phyloP scores from a whole-genome alignment of 257 asterid species.

The Dorcoceras hygrometricum region DNA sequence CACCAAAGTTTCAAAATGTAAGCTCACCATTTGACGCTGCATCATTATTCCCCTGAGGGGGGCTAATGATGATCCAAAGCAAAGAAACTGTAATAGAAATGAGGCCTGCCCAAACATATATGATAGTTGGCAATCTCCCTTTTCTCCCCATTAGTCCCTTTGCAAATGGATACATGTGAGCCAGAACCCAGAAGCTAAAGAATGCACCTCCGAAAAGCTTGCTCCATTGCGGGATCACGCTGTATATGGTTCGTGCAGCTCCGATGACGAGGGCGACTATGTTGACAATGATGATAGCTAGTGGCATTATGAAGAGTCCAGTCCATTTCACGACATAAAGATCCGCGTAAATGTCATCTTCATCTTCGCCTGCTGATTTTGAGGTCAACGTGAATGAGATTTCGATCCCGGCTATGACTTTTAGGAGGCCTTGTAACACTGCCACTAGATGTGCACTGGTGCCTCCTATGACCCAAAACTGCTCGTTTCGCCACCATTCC shows the following conservation, averaged over 20 bases:
- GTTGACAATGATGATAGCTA: constrained; percentile 56
- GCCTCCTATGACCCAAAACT: constrained; percentile 95
- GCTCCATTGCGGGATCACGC: constrained; percentile 86
- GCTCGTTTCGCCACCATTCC: constrained; percentile 96
- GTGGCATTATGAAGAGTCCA: constrained; percentile 67
- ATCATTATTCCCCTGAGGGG: constrained; percentile 36
- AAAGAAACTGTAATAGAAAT: constrained; percentile 70
- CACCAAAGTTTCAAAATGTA: constrained; percentile 21
- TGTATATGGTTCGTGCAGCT: constrained; percentile 57
- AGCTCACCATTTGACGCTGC: constrained; percentile 3
- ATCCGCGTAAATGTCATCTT: constrained; percentile 74
- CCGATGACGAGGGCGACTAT: constrained; percentile 68
- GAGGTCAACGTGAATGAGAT: constrained; percentile 81
- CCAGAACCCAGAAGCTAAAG: constrained; percentile 89
- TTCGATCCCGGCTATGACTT: constrained; percentile 83
- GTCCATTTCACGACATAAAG: constrained; percentile 84
- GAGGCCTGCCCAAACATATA: constrained; percentile 88
- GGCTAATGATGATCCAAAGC: constrained; percentile 66
- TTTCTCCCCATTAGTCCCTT: constrained; percentile 95
- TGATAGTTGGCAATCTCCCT: constrained; percentile 75
- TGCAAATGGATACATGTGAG: constrained; percentile 82
- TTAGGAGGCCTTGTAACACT: constrained; percentile 80
- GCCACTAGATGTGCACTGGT: constrained; percentile 85
- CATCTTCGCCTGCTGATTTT: constrained; percentile 67
- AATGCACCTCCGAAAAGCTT: constrained; percentile 85